Conservation (phyloP, 2,329 filamentous ascomycete species). For the Fusarium siculi region DNA sequence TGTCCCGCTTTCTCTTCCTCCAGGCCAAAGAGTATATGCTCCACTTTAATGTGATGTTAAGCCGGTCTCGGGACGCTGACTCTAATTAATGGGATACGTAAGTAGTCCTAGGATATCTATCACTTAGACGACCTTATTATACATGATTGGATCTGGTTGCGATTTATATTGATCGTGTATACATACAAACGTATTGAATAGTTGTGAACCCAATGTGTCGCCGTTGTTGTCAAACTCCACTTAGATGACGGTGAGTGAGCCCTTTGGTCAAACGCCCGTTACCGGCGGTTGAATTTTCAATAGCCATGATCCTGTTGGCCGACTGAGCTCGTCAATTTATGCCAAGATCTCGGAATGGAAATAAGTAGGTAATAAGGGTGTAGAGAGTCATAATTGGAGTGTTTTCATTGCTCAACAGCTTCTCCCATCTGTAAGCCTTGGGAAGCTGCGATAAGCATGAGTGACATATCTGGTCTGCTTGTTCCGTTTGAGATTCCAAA, state of each 20-base stretch:
- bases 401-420: background rate
- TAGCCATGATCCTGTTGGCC: conserved; percentile 27
- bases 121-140: background rate
- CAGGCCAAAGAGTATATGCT: background rate
- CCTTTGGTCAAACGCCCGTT: background rate
- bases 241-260: background rate
- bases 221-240: background rate
- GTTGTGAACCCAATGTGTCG: too few species aligned
- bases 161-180: background rate
- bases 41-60: conserved; percentile 12
- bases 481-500: background rate
- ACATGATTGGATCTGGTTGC: background rate
- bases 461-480: background rate
- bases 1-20: conserved; percentile 2
- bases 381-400: background rate
- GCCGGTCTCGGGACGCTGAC: conserved; percentile 19
- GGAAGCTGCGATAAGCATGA: background rate
- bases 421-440: background rate
- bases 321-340: background rate
- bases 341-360: background rate
- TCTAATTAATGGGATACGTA: background rate
- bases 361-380: background rate
- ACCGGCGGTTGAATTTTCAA: conserved; percentile 38
- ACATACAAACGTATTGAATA: background rate
- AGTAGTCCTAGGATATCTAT: background rate